phyloP scores from a whole-genome alignment of 106 monocot species.

The Allium fistulosum region DNA sequence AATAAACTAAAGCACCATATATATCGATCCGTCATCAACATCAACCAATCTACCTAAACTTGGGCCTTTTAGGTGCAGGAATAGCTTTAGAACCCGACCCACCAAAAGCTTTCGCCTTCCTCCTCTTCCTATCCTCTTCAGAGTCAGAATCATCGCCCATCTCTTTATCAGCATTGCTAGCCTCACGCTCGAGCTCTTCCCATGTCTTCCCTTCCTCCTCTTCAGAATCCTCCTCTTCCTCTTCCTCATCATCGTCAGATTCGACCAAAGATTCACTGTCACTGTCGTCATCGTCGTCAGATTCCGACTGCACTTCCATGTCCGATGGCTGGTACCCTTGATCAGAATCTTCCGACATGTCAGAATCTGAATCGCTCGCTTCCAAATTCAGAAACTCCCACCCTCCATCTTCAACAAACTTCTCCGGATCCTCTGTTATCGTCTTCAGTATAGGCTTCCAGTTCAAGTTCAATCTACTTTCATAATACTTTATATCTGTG shows the following conservation, averaged over 20 bases:
- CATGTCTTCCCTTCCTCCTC: slow-evolving; percentile 98
- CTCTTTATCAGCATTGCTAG: slow-evolving; percentile 83
- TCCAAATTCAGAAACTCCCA: slow-evolving; percentile 98
- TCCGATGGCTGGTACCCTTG: slow-evolving; percentile 81
- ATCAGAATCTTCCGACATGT: slow-evolving; percentile 69
- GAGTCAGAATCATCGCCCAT: slow-evolving; percentile 64
- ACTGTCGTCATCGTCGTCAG: slow-evolving; percentile 44
- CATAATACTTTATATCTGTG: slow-evolving; percentile 91
- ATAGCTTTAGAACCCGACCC: slow-evolving; percentile 43
- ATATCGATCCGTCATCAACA: not conserved
- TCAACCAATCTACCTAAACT: slow-evolving; percentile 27
- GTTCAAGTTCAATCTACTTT: slow-evolving; percentile 85
- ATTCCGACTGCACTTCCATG: slow-evolving; percentile 43
- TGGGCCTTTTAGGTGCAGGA: slow-evolving; percentile 33
- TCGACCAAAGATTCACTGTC: slow-evolving; percentile 75
- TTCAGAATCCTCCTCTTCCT: slow-evolving; percentile 66
- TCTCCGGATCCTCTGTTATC: slow-evolving; percentile 87
- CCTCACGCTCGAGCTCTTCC: slow-evolving; percentile 93
- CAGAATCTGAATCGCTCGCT: slow-evolving; percentile 78
- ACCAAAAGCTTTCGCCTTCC: slow-evolving; percentile 54
- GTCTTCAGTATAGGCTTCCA: slow-evolving; percentile 94
- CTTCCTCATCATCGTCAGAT: slow-evolving; percentile 59
- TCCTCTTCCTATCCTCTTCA: slow-evolving; percentile 65
- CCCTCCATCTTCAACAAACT: slow-evolving; percentile 94
- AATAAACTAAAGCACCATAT: no score